Evolutionary conservation across 257 asterid genomes (phyloP), one percentile per base, ranked within the genome.

Genomic region (Pogostemon cablin): DNA sequence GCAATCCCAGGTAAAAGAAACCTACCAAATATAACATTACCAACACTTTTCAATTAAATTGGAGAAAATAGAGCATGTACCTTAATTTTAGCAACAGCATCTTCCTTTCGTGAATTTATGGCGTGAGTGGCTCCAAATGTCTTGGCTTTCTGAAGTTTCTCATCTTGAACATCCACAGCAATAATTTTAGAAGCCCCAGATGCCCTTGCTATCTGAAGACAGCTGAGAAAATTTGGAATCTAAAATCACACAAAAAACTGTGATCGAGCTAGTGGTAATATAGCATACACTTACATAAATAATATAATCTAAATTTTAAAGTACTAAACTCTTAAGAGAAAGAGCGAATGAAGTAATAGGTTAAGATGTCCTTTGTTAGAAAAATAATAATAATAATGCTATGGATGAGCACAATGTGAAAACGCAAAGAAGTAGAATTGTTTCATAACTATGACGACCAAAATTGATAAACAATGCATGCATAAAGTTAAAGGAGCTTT

Each of bases 171-270:
- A 87, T 91, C 99, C 63, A 93, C 99, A 7, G 98, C 98, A 77
- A 93, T 93, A 62, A 93, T 89, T 82, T 86, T 95, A 72, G 98
- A 89, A 34, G 99, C 99, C 71, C 99, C 99, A 83, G 92, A 93
- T 72, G 98, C 99, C 76, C 86, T 84, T 62, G 99, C 98, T 78
- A 93, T 89, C 90, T 93, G 99, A 86, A 93, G 84, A 79, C 98
- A 91, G 81, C 98, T 93, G 92, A 75, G 46, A 38, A 15, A n/a
- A 3, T 78, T 25, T 73, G 74, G 32, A 59, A 75, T 81, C 83
- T 49, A 87, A 69, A 70, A 57, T 54, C 74, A 53, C 55, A 60
- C 62, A 69, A 75, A 58, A 17, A 25, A 62, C 53, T 46, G 46
- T 43, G 44, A 54, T 70, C 69, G 40, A 34, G 43, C 32, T 56